phyloP scores from a whole-genome alignment of 2,329 filamentous ascomycete species.

The Nemania diffusa region DNA sequence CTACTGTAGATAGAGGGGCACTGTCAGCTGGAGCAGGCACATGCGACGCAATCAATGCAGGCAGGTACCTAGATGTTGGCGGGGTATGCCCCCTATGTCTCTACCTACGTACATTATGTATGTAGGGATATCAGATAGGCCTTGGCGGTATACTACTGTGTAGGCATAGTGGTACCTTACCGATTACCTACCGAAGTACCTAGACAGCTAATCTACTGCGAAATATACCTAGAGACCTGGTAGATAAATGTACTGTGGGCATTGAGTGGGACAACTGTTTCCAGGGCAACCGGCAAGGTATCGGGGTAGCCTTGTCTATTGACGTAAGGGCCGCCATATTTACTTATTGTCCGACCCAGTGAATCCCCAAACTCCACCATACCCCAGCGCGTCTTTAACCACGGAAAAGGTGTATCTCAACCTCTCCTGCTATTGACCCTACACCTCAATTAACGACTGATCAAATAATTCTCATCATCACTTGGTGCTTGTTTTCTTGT shows the following conservation, averaged over 20 bases:
- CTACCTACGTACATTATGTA: too few species aligned
- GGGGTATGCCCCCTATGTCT: too few species aligned
- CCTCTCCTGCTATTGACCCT: not conserved
- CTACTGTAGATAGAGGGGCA: conserved; percentile 15
- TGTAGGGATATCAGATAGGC: too few species aligned
- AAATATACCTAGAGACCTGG: too few species aligned
- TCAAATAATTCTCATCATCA: not conserved
- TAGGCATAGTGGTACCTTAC: too few species aligned
- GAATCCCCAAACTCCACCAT: conserved; percentile 19
- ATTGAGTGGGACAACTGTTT: conserved; percentile 21
- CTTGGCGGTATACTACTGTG: not conserved
- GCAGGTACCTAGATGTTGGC: too few species aligned
- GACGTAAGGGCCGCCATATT: conserved; percentile 20
- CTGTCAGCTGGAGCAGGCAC: not conserved
- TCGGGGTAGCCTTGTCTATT: conserved; percentile 34
- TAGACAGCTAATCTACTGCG: too few species aligned
- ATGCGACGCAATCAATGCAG: too few species aligned
- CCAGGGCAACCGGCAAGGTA: conserved; percentile 35
- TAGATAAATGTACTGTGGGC: not conserved
- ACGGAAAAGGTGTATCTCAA: not conserved
- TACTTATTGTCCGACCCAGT: conserved; percentile 12
- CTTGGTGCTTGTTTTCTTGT: not conserved
- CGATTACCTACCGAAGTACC: too few species aligned
- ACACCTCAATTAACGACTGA: not conserved
- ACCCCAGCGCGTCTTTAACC: conserved; percentile 27